Conservation (phyloP, 73 alveolate genomes). For the Stentor roeselii region DNA sequence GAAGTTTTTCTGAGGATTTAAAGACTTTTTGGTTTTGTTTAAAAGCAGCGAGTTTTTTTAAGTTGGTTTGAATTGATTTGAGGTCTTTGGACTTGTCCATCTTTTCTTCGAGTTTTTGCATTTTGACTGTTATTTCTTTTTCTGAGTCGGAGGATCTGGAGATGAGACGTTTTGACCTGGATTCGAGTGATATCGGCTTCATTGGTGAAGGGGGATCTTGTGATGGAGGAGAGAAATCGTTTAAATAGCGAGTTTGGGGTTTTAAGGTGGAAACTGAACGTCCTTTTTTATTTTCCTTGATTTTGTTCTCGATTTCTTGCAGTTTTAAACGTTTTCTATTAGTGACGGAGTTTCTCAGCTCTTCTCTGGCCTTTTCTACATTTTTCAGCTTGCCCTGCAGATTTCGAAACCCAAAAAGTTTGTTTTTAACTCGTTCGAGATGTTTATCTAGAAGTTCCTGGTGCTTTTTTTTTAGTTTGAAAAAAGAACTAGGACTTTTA, state of each 20-base stretch:
- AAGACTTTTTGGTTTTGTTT: no score
- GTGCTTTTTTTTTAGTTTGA: background rate
- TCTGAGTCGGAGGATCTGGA: background rate
- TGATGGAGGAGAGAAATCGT: background rate
- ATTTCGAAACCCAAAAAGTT: background rate
- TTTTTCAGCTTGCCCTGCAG: background rate
- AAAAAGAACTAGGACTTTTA: background rate
- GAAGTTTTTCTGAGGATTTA: background rate
- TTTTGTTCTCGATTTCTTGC: background rate
- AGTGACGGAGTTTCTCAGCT: no score
- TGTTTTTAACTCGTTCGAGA: background rate
- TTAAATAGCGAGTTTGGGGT: background rate
- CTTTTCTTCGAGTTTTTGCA: background rate
- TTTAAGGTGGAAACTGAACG: background rate
- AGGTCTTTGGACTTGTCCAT: background rate
- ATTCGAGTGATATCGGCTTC: no score
- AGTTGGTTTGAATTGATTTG: background rate
- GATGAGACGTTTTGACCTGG: no score
- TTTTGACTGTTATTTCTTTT: background rate
- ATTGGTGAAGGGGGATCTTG: background rate
- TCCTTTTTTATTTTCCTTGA: no score
- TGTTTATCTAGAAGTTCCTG: background rate
- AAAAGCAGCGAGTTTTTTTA: background rate
- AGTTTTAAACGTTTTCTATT: no score
- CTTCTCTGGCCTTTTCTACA: no score